These are phyloP conservation scores for Allium fistulosum DNA, from an alignment of 106 monocot genomes.

Conservation along the genomic window DNA sequence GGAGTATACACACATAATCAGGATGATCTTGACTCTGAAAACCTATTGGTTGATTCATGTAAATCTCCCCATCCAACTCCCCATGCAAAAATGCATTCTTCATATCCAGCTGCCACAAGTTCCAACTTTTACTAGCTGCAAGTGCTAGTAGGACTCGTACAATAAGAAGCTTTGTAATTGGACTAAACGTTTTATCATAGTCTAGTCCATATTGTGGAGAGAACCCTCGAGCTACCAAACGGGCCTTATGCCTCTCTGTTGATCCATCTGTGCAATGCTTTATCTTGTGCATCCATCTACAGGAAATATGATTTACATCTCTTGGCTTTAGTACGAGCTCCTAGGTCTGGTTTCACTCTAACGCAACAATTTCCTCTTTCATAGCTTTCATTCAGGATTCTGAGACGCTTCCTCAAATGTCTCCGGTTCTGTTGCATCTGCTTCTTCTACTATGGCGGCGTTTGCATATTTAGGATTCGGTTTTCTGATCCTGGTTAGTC, in stretches of 20 bases:
- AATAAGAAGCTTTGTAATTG: no score
- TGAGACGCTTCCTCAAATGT: conserved; percentile 8
- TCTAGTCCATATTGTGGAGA: no score
- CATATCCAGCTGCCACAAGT: no score
- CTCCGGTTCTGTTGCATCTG: neutral
- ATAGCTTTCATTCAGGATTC: neutral
- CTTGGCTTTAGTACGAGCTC: conserved; percentile 1
- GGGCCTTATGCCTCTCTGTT: no score
- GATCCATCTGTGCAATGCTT: no score
- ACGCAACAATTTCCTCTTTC: neutral
- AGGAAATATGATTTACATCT: no score
- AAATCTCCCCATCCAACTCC: neutral
- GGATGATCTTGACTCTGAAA: neutral
- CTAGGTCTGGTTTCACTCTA: conserved; percentile 13
- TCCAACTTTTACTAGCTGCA: no score
- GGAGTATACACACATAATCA: neutral
- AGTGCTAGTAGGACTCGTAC: no score
- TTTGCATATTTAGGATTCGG: neutral
- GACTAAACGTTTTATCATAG: no score
- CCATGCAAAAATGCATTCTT: neutral
- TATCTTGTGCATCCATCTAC: no score
- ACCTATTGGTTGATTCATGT: neutral
- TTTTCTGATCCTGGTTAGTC: conserved; percentile 5
- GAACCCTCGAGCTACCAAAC: no score
- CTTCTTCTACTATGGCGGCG: neutral